Evolutionary conservation across 2,329 filamentous ascomycete species (phyloP).

Genomic region (Apiospora hydei): DNA sequence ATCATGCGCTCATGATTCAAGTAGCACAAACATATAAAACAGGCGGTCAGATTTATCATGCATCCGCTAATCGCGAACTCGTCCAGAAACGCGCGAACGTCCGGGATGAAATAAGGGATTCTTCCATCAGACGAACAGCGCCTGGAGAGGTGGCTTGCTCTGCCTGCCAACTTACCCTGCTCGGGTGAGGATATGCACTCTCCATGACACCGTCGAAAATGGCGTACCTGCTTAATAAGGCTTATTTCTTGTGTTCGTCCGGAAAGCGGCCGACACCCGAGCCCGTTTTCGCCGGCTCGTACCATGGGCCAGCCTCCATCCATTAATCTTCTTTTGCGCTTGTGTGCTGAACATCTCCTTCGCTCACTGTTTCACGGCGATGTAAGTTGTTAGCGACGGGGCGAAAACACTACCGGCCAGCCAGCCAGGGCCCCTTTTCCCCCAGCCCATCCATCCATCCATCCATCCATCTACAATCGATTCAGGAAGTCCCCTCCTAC

Average conservation of each 20-base stretch:
- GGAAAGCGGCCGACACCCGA: slow-evolving; percentile 18
- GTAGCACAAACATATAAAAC: not conserved
- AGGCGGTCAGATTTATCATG: not conserved
- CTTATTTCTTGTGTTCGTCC: slow-evolving; percentile 15
- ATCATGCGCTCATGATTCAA: slow-evolving; percentile 15
- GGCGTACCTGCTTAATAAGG: not conserved
- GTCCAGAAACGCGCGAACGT: not conserved
- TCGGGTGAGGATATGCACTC: not conserved
- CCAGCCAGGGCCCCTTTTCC: not conserved
- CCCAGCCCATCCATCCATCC: not conserved
- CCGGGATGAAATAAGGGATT: not conserved
- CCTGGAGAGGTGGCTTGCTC: not conserved
- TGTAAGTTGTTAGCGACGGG: not conserved
- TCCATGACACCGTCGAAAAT: slow-evolving; percentile 4
- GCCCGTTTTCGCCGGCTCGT: slow-evolving; percentile 11
- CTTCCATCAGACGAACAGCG: slow-evolving; percentile 12
- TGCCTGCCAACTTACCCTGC: not conserved
- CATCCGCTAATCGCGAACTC: not conserved
- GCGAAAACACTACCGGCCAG: not conserved
- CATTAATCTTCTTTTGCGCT: not conserved
- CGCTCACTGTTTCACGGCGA: slow-evolving; percentile 2
- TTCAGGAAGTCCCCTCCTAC: not conserved
- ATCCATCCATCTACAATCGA: not conserved
- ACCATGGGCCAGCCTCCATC: not conserved
- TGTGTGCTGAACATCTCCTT: not conserved